phyloP scores from a whole-genome alignment of 495 filamentous ascomycete genomes.

The Talaromyces wortmannii region DNA sequence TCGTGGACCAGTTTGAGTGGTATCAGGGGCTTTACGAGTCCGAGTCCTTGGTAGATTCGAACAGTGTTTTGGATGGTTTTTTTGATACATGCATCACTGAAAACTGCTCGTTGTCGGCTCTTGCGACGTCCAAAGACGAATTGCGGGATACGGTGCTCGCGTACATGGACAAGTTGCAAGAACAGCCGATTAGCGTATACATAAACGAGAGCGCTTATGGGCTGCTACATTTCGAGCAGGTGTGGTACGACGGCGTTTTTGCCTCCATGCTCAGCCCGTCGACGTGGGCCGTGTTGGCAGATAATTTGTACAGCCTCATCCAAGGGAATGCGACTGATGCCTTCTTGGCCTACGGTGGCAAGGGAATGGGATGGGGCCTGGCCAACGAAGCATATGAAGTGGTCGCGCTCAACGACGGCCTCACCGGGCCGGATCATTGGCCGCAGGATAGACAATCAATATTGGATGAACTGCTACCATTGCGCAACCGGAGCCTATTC shows the following conservation, averaged over 20 bases:
- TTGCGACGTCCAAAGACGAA: conserved; percentile 24
- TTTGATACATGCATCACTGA: conserved; percentile 36
- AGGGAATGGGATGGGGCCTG: neutral
- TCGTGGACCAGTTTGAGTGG: conserved; percentile 18
- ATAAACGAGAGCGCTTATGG: conserved; percentile 30
- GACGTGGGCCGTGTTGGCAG: conserved; percentile 23
- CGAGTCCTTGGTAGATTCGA: conserved; percentile 22
- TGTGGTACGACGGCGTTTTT: conserved; percentile 29
- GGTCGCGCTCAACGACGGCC: neutral
- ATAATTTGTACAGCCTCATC: conserved; percentile 23
- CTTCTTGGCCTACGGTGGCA: conserved; percentile 22
- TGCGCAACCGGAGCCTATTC: conserved; percentile 3
- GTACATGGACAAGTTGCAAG: conserved; percentile 14
- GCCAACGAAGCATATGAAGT: neutral
- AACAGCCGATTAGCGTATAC: conserved; percentile 31
- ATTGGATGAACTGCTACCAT: neutral
- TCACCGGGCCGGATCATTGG: neutral
- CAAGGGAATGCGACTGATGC: conserved; percentile 33
- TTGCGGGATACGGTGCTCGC: conserved; percentile 18
- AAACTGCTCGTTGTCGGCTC: conserved; percentile 13
- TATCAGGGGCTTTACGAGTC: conserved; percentile 13
- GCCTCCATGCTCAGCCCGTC: conserved; percentile 26
- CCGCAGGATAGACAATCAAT: neutral
- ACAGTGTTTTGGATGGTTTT: conserved; percentile 31
- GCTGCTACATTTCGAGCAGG: conserved; percentile 21